Conservation (phyloP, 1,284 basidiomycete species). For the Xerocomus minutiporus region DNA sequence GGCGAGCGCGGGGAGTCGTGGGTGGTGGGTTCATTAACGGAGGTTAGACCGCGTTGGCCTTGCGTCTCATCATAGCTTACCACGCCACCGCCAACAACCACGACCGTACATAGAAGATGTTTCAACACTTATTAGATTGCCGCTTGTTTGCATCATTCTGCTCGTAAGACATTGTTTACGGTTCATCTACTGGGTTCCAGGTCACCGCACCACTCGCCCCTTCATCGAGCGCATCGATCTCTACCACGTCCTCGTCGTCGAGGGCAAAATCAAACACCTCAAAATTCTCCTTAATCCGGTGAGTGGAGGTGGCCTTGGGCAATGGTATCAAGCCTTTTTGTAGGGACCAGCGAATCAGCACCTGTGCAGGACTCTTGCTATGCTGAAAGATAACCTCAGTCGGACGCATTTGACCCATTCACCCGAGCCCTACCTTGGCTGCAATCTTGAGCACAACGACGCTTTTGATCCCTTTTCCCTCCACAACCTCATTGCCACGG, state of each 20-base stretch:
- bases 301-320: conserved; percentile 39
- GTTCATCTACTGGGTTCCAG: conserved; percentile 37
- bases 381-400: conserved; percentile 14
- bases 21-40: conserved; percentile 20
- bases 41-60: neutral
- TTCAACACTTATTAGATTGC: neutral
- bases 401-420: neutral
- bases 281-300: conserved; percentile 39
- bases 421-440: conserved; percentile 30
- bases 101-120: neutral
- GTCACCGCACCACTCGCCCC: conserved; percentile 35
- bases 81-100: conserved; percentile 12
- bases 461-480: conserved; percentile 35
- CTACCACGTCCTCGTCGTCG: conserved; percentile 34
- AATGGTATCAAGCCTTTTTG: conserved; percentile 48
- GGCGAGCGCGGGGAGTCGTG: conserved; percentile 10
- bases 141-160: neutral
- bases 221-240: conserved; percentile 36
- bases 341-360: conserved; percentile 67
- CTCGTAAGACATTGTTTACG: conserved; percentile 2
- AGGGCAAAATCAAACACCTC: conserved; percentile 41
- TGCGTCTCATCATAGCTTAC: conserved; percentile 18
- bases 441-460: conserved; percentile 36
- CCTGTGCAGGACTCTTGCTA: conserved; percentile 49
- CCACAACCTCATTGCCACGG: conserved; percentile 29